Evolutionary conservation across 371 early-diverging fungal genomes (phyloP), one percentile per base, ranked within the genome.

Genomic region (Mucor ambiguus): DNA sequence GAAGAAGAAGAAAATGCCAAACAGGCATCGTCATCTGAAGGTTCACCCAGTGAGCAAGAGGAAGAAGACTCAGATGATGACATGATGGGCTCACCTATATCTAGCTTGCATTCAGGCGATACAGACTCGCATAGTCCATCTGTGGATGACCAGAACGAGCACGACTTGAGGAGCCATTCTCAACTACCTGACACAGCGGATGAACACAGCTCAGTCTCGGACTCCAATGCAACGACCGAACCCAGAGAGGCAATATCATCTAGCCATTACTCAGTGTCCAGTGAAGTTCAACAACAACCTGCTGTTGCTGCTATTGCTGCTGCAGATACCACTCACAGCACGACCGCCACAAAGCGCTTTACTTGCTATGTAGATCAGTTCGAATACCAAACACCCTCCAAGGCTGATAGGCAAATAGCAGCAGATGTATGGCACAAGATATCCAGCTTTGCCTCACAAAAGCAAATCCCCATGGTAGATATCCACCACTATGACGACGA

Each of bases 401-500:
- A 12, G 6, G 3, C 14, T 0, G 10, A 24, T 28, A 12, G 26
- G 4, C 12, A 26, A 14, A 14, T 4, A 26, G 52, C 52, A 28
- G 4, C 52, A 14, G 11, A 14, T 1, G 12, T 28, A 9, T 52
- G 52, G 52, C 3, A 12, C 24, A 52, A 52, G 24, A 28, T 52
- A 11, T 10, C 52, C 24, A 12, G 14, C 6, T 52, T 52, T 52
- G 52, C 76, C 33, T 52, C 44, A 7, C 65, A 77, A 35, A 77
- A 75, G 49, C 26, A 69, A 29, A 73, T 83, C 1, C 66, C 69
- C 2, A 61, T 79, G 3, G 66, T 66, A 11, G 63, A 73, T 58
- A 71, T 79, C 2, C 61, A 63, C 16, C 72, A 71, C 29, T 83
- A 83, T 37, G 58, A 60, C 8, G 64, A 64, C 14, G 65, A 75